phyloP scores from a whole-genome alignment of 2,329 filamentous ascomycete genomes.

The Fusarium sp. region DNA sequence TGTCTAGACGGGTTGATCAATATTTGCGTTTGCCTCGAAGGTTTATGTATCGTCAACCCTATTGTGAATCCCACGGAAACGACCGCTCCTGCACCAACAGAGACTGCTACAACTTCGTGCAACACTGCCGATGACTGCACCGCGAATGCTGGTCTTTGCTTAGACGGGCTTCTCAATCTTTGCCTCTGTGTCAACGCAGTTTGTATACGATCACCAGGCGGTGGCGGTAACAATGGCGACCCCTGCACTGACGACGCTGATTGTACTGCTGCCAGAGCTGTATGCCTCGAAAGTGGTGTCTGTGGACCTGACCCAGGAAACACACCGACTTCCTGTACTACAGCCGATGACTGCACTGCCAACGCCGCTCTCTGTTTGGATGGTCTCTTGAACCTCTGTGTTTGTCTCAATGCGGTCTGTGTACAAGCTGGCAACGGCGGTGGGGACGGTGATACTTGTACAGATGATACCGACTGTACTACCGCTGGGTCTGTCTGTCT shows the following conservation, averaged over 20 bases:
- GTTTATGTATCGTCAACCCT: not conserved
- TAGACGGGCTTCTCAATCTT: not conserved
- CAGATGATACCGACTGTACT: not conserved
- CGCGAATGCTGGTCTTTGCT: not conserved
- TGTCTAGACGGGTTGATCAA: not conserved
- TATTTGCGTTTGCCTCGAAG: not conserved
- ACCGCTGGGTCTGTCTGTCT: not conserved
- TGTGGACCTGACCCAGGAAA: not conserved
- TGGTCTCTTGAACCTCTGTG: accelerated
- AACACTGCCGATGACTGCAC: not conserved
- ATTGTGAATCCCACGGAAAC: not conserved
- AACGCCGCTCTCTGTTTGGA: not conserved
- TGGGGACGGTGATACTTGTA: not conserved
- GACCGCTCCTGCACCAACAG: not conserved
- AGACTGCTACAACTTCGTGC: not conserved
- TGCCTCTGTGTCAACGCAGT: not conserved
- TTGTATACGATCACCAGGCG: not conserved
- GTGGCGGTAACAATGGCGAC: not conserved
- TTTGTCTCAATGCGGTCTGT: not conserved
- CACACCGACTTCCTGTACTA: not conserved
- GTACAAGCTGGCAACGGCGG: not conserved
- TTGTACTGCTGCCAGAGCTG: not conserved
- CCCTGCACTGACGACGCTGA: not conserved
- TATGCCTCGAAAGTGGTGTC: not conserved
- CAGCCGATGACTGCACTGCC: not conserved